Evolutionary conservation across 257 asterid genomes (phyloP).

Genomic region (Solanum bulbocastanum): DNA sequence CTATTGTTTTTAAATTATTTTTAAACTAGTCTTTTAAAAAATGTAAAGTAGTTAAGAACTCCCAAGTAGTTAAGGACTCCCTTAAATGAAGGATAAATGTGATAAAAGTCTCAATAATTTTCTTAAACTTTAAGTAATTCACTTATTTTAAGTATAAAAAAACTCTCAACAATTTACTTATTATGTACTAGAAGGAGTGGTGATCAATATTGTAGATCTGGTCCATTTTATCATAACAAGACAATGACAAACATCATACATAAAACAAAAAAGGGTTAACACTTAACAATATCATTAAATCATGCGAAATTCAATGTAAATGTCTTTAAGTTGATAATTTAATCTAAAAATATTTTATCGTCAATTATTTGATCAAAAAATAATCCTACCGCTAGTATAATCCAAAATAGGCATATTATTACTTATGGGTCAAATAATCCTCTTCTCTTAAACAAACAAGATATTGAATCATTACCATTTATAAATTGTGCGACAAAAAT

Average conservation of each 20-base stretch:
- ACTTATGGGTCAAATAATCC: background rate
- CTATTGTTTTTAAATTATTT: too few relatives aligned
- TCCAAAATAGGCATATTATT: background rate
- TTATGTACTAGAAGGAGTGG: too few relatives aligned
- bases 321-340: background rate
- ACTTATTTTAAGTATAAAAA: too few relatives aligned
- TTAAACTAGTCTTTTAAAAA: too few relatives aligned
- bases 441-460: background rate
- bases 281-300: too few relatives aligned
- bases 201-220: too few relatives aligned
- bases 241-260: background rate
- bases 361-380: background rate
- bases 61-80: too few relatives aligned
- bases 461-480: background rate
- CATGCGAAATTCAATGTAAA: too few relatives aligned
- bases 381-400: background rate
- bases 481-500: background rate
- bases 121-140: too few relatives aligned
- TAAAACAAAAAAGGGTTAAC: too few relatives aligned
- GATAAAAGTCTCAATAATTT: too few relatives aligned
- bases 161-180: background rate
- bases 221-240: background rate
- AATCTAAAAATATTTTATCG: background rate
- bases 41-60: too few relatives aligned
- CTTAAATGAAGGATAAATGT: background rate